Evolutionary conservation across 2,329 filamentous ascomycete genomes (phyloP).

Genomic region (Teratosphaeria epicoccoides): DNA sequence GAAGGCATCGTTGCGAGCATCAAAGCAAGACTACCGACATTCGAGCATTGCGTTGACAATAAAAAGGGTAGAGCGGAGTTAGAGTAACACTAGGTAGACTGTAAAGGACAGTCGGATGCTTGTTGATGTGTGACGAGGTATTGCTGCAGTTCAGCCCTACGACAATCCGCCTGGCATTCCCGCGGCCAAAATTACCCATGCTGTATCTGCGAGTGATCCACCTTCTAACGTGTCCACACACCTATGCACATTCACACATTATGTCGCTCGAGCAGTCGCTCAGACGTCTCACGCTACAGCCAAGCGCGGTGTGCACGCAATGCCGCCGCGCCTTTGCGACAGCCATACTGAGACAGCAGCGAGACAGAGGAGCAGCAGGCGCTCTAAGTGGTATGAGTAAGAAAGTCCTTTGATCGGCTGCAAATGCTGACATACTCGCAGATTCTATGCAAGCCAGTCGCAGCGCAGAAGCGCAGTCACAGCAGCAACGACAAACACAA

Average conservation of each 20-base stretch:
- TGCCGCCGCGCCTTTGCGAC: slow-evolving; percentile 18
- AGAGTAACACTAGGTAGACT: too few species aligned
- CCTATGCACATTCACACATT: background rate
- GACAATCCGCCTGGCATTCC: background rate
- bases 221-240: too few species aligned
- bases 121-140: background rate
- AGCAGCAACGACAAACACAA: background rate
- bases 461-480: background rate
- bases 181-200: background rate
- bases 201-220: too few species aligned
- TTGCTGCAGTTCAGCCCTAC: background rate
- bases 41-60: too few species aligned
- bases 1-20: slow-evolving; percentile 41
- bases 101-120: background rate
- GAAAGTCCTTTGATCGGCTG: background rate
- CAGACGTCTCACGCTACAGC: slow-evolving; percentile 16
- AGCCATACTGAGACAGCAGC: slow-evolving; percentile 10
- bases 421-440: slow-evolving; percentile 1
- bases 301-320: slow-evolving; percentile 17
- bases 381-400: slow-evolving; percentile 14
- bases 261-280: slow-evolving; percentile 24
- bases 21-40: background rate
- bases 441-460: slow-evolving; percentile 7
- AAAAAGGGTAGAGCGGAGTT: too few species aligned
- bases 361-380: slow-evolving; percentile 13